Base-by-base conservation (phyloP, 352 stramenopile species). In the Phytophthora sp. region DNA sequence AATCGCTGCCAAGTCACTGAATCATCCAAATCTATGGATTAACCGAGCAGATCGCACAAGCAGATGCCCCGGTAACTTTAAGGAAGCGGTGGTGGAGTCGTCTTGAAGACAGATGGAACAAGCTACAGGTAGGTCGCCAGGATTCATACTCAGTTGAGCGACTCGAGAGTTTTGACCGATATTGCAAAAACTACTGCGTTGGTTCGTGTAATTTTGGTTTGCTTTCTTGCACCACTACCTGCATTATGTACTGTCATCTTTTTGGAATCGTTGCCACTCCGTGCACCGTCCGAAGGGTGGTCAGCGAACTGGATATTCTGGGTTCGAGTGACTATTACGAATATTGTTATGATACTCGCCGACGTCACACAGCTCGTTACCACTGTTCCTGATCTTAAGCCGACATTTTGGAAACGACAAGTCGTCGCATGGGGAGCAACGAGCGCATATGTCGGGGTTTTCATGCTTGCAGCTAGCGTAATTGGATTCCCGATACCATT, bases 401-500 rank as follows among this genome's bases (percentile, higher is more conserved):
- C 44, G 10, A 54, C 46, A 2, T n/a, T 24, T 11, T 6, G 23
- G 12, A 43, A 37, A 37, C 7, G 17, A n/a, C 10, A 27, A 18
- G 1, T 48, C 26, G 17, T 46, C 20, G 23, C 17, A 28, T 37
- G 20, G 20, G 4, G 2, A 18, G 18, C 18, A 30, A 18, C 9
- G 27, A 18, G 4, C 10, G 20, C 17, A 5, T 51, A 18, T 11
- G 20, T 60, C 3, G 52, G 27, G 18, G 38, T n/a, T 2, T 44
- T 27, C 37, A 6, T 51, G 5, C 20, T 52, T 8, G 39, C 13
- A 1, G 39, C 30, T 2, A 35, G 4, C 2, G 24, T 26, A 6
- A 37, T 66, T 8, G 56, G 30, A 2, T 66, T 66, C 18, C 56
- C 56, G 12, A 23, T 59, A 1, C 56, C 56, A 5, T 21, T 59